A percentile compares a stretch with the other conserved stretches of the same genome.
Conservation (phyloP, 116 monocot species). For the Cymodocea nodosa region DNA sequence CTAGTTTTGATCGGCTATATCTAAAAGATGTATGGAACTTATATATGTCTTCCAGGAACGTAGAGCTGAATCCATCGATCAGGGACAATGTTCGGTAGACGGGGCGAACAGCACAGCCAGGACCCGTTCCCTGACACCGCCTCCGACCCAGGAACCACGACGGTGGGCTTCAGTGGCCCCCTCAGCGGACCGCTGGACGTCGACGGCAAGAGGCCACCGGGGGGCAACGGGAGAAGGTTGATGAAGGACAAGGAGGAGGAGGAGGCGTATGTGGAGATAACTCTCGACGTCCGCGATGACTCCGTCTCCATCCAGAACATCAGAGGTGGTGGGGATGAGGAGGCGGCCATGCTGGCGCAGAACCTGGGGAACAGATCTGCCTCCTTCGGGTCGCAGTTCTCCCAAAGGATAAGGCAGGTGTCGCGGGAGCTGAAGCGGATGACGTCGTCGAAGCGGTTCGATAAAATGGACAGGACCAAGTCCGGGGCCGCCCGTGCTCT, state of each 20-base stretch:
- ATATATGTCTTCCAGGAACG: too few species aligned
- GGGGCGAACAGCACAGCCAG: neutral
- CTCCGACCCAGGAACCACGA: conserved; percentile 12
- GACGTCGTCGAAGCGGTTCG: conserved; percentile 11
- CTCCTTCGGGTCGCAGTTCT: conserved; percentile 13
- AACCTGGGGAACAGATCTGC: conserved; percentile 16
- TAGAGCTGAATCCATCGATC: too few species aligned
- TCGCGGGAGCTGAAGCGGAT: conserved; percentile 26
- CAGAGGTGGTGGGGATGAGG: conserved; percentile 9
- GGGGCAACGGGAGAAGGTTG: conserved; percentile 6
- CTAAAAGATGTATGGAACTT: too few species aligned
- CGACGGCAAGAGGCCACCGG: neutral
- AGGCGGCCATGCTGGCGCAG: conserved; percentile 18
- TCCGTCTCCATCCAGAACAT: conserved; percentile 25
- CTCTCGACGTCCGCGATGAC: conserved; percentile 29
- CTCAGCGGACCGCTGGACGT: conserved; percentile 13
- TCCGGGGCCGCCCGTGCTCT: conserved; percentile 32
- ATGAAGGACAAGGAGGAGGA: conserved; percentile 18
- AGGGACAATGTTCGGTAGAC: neutral
- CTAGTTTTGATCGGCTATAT: too few species aligned
- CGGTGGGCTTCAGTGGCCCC: conserved; percentile 14
- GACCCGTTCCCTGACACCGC: conserved; percentile 2
- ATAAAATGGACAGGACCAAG: conserved; percentile 25
- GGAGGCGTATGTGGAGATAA: conserved; percentile 40
- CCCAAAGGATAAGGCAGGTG: conserved; percentile 32